phyloP scores from a whole-genome alignment of 2,329 filamentous ascomycete species.

The Kalmusia sp. region DNA sequence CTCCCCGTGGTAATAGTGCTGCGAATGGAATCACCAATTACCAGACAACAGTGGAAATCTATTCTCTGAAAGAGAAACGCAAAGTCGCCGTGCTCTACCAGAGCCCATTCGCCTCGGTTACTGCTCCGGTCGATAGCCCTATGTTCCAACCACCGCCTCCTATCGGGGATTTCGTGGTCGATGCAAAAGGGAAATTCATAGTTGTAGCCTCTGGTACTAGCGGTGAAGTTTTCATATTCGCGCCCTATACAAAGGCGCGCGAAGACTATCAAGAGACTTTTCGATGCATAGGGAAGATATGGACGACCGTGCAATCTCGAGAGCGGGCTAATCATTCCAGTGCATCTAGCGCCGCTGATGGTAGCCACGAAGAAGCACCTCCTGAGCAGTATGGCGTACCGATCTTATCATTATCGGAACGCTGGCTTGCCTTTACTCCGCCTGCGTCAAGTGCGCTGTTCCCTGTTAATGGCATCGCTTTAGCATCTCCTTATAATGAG shows the following conservation, averaged over 20 bases:
- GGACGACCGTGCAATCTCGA: conserved; percentile 78
- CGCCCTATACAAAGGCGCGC: conserved; percentile 38
- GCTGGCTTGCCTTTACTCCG: conserved; percentile 81
- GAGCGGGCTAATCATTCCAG: conserved; percentile 42
- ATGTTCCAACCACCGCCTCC: conserved; percentile 73
- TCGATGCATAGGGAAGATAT: conserved; percentile 84
- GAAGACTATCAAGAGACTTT: conserved; percentile 50
- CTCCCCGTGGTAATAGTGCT: conserved; percentile 32
- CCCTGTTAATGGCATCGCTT: conserved; percentile 70
- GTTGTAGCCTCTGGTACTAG: conserved; percentile 80
- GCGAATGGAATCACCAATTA: conserved; percentile 64
- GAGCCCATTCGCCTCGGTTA: conserved; percentile 68
- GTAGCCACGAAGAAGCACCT: conserved; percentile 40
- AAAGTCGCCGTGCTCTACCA: conserved; percentile 77
- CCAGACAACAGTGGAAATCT: conserved; percentile 88
- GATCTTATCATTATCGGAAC: conserved; percentile 72
- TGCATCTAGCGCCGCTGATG: conserved; percentile 45
- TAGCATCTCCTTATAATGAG: conserved; percentile 58
- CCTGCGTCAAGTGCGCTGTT: conserved; percentile 74
- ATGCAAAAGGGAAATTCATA: conserved; percentile 74
- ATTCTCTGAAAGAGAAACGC: conserved; percentile 79
- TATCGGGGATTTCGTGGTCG: conserved; percentile 74
- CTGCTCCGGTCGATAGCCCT: conserved; percentile 63
- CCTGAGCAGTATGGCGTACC: conserved; percentile 62
- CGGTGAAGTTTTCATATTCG: conserved; percentile 84